These are phyloP conservation scores for Phylloporus sp. DNA, from an alignment of 768 basidiomycete species.

Conservation along the genomic window DNA sequence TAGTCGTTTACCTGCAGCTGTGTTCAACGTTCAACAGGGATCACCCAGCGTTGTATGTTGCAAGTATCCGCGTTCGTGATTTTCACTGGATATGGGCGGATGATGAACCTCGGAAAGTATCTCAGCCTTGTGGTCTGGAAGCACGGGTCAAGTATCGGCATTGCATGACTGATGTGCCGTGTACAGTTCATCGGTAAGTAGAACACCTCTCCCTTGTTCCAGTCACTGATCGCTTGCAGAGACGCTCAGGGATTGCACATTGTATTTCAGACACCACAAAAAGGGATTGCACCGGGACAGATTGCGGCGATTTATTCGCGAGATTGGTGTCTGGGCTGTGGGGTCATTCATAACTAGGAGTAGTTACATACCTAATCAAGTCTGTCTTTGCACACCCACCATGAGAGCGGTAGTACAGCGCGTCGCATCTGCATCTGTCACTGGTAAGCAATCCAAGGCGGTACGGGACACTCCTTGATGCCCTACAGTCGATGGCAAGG, in stretches of 20 bases:
- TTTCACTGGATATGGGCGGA: slow-evolving; percentile 82
- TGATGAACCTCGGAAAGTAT: slow-evolving; percentile 45
- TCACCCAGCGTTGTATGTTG: slow-evolving; percentile 53
- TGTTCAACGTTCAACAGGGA: slow-evolving; percentile 37
- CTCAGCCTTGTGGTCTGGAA: slow-evolving; percentile 41
- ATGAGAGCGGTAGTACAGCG: slow-evolving; percentile 90
- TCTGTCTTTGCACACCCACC: background rate
- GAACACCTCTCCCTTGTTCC: background rate
- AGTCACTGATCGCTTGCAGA: slow-evolving; percentile 14
- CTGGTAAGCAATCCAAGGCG: slow-evolving; percentile 43
- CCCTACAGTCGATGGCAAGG: slow-evolving; percentile 67
- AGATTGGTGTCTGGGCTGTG: slow-evolving; percentile 83
- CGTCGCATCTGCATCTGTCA: slow-evolving; percentile 80
- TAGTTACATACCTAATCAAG: background rate
- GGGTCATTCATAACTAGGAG: slow-evolving; percentile 45
- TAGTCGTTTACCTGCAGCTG: background rate
- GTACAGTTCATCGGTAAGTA: slow-evolving; percentile 49
- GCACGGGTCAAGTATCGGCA: slow-evolving; percentile 66
- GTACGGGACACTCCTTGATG: background rate
- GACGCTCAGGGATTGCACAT: slow-evolving; percentile 35
- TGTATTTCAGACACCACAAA: slow-evolving; percentile 54
- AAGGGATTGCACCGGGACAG: slow-evolving; percentile 77
- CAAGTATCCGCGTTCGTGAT: slow-evolving; percentile 36
- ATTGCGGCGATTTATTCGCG: slow-evolving; percentile 69
- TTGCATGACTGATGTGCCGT: slow-evolving; percentile 53